These are phyloP conservation scores for Coemansia sp. DNA, from an alignment of 192 early-diverging fungal species.

Conservation along the genomic window DNA sequence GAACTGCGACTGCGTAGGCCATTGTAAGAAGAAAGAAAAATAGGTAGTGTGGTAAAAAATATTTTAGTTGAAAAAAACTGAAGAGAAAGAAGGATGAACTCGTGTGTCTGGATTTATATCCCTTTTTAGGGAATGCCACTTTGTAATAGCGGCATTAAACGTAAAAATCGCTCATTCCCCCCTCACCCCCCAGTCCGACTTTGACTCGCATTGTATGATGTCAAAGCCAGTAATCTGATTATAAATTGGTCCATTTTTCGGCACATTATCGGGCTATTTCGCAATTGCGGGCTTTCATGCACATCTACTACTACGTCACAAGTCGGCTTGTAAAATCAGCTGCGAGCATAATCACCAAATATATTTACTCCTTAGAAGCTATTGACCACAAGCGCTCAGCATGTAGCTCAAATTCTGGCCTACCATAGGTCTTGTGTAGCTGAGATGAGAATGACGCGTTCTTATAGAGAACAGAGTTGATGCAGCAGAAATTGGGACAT, in stretches of 20 bases:
- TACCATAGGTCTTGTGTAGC: too few species aligned
- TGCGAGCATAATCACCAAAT: too few species aligned
- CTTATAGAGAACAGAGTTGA: too few species aligned
- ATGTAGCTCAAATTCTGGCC: too few species aligned
- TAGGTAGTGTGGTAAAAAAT: neutral
- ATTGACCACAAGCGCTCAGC: too few species aligned
- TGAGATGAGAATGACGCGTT: too few species aligned
- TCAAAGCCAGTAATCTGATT: neutral
- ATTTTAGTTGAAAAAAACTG: neutral
- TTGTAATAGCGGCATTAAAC: neutral
- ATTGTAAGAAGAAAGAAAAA: conserved; percentile 55
- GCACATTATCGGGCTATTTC: neutral
- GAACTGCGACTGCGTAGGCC: conserved; percentile 83
- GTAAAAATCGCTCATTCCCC: neutral
- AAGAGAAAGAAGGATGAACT: neutral
- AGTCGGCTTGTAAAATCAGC: too few species aligned
- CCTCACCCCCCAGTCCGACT: neutral
- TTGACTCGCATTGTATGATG: neutral
- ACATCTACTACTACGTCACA: neutral
- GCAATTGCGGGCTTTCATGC: neutral
- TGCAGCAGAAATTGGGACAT: neutral
- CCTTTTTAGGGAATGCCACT: neutral
- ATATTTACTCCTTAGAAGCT: too few species aligned
- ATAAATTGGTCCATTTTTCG: neutral
- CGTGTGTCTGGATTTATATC: conserved; percentile 1